These are phyloP conservation scores for Lactarius vividus DNA, from an alignment of 768 basidiomycete genomes.

Conservation along the genomic window DNA sequence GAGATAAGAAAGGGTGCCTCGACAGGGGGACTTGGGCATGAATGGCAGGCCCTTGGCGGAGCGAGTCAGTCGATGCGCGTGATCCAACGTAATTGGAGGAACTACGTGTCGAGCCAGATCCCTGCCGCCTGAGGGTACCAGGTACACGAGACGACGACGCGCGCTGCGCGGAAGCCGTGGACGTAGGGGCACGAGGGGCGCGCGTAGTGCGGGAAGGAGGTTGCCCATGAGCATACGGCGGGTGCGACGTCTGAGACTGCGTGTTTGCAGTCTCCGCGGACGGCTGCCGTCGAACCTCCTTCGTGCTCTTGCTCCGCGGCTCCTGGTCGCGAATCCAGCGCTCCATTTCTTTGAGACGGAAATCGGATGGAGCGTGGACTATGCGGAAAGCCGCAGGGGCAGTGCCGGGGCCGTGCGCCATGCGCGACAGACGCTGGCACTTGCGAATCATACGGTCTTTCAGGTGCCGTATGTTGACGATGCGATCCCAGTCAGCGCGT, in stretches of 20 bases:
- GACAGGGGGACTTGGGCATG: not conserved
- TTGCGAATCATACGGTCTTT: conserved; percentile 84
- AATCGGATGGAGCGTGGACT: conserved; percentile 66
- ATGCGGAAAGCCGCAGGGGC: conserved; percentile 54
- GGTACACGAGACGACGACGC: conserved; percentile 13
- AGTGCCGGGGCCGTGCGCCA: conserved; percentile 40
- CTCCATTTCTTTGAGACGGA: conserved; percentile 76
- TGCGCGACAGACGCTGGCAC: conserved; percentile 60
- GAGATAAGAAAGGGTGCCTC: conserved; percentile 19
- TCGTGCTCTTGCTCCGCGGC: conserved; percentile 21
- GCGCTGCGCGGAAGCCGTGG: conserved; percentile 9
- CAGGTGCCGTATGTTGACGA: conserved; percentile 70
- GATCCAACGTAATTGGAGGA: conserved; percentile 26
- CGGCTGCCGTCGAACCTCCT: conserved; percentile 35
- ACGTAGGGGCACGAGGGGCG: conserved; percentile 4
- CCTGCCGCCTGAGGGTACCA: conserved; percentile 12
- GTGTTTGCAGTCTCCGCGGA: conserved; percentile 36
- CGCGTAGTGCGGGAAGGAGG: conserved; percentile 12
- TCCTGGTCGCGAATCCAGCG: conserved; percentile 63
- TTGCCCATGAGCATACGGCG: conserved; percentile 21
- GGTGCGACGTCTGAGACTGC: conserved; percentile 25
- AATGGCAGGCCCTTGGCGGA: conserved; percentile 12
- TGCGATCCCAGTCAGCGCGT: conserved; percentile 60
- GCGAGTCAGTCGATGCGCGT: conserved; percentile 18
- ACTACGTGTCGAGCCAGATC: conserved; percentile 25